Conservation (phyloP, 2,329 filamentous ascomycete genomes). For the Aureobasidium melanogenum region DNA sequence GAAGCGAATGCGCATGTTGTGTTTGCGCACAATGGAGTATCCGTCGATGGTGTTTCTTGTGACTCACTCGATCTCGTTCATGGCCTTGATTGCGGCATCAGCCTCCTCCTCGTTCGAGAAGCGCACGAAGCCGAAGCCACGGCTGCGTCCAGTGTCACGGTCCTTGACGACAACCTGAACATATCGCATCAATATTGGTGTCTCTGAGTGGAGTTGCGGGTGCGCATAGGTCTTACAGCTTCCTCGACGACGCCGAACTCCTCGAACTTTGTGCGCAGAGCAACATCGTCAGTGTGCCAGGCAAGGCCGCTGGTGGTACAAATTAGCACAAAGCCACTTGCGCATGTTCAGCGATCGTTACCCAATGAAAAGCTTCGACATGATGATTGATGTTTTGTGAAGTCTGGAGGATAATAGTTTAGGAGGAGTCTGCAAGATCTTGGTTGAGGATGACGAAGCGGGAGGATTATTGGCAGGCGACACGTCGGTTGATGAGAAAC, state of each 20-base stretch:
- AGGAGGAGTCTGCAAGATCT: neutral
- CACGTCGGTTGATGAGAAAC: slow-evolving; percentile 10
- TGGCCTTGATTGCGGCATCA: slow-evolving; percentile 63
- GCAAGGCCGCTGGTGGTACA: slow-evolving; percentile 68
- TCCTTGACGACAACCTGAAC: slow-evolving; percentile 90
- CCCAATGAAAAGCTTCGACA: slow-evolving; percentile 96
- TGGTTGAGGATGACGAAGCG: slow-evolving; percentile 9
- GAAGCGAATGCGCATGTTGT: neutral
- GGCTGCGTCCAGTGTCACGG: slow-evolving; percentile 89
- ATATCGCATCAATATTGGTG: neutral
- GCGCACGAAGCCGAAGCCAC: slow-evolving; percentile 94
- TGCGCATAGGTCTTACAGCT: slow-evolving; percentile 59
- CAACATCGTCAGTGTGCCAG: slow-evolving; percentile 92
- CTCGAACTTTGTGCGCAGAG: slow-evolving; percentile 83
- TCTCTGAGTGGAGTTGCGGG: slow-evolving; percentile 23
- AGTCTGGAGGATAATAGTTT: slow-evolving; percentile 1
- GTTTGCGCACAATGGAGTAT: slow-evolving; percentile 10
- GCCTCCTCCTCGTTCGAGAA: slow-evolving; percentile 71
- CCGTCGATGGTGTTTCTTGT: neutral
- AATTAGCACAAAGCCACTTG: neutral
- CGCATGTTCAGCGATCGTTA: slow-evolving; percentile 34
- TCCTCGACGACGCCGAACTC: slow-evolving; percentile 87
- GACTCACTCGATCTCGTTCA: slow-evolving; percentile 85
- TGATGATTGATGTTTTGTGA: slow-evolving; percentile 32
- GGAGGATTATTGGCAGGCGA: slow-evolving; percentile 1